Evolutionary conservation across 75 land plant species (phyloP).

Genomic region (Larix kaempferi): DNA sequence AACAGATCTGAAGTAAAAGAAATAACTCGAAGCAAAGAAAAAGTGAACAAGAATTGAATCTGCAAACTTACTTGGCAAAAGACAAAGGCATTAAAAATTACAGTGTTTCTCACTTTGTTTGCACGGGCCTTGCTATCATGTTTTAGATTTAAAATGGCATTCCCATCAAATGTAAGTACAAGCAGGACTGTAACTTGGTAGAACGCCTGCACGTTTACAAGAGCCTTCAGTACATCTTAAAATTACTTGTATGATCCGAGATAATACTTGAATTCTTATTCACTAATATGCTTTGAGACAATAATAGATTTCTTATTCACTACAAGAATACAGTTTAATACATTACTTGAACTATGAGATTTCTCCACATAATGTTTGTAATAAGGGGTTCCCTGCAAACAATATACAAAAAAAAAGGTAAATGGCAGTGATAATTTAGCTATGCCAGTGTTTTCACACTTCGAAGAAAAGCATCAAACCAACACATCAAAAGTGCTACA

Average conservation of each 20-base stretch:
- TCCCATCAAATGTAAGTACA: constrained; percentile 69
- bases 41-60: no score
- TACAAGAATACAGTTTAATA: neutral
- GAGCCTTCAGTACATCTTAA: neutral
- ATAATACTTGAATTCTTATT: no score
- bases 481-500: no score
- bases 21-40: no score
- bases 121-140: constrained; percentile 28
- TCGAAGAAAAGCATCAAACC: no score
- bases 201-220: constrained; percentile 43
- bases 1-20: no score
- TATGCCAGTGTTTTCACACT: no score
- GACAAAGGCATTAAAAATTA: constrained; percentile 91
- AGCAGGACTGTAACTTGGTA: constrained; percentile 84
- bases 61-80: constrained; percentile 72
- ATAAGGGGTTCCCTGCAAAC: constrained; percentile 74
- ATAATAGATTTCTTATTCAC: neutral
- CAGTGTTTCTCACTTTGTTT: constrained; percentile 54
- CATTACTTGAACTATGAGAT: constrained; percentile 78
- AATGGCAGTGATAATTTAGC: no score
- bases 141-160: constrained; percentile 37
- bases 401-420: no score
- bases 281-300: neutral
- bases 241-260: no score
- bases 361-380: constrained; percentile 98